Evolutionary conservation across 495 filamentous ascomycete species (phyloP), one percentile per base, ranked within the genome.

Genomic region (Aspergillus sclerotioniger): DNA sequence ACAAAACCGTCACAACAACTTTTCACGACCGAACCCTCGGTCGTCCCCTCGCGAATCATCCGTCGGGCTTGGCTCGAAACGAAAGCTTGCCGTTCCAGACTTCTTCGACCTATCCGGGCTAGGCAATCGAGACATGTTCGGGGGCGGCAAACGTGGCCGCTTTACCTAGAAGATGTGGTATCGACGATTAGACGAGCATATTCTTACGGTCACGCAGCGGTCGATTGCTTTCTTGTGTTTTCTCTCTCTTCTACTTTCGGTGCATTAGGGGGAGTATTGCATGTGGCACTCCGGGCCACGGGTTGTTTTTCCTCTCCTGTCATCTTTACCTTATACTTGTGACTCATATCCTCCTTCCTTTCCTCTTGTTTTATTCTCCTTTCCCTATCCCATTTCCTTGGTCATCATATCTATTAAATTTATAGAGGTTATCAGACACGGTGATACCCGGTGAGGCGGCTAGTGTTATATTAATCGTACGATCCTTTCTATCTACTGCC

Each of bases 101-200:
- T 87, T 92, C 58, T 96, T 95, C 61, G 90, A 94, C 60, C 70
- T 96, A n/a, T 84, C 83, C 6, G 82, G 80, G 41, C 60, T 90
- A 37, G 78, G 82, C 21, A 82, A 87, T 58, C 84, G 85, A 59
- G 90, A 92, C 62, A 70, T 80, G 54, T 81, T 81, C 67, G 86
- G 85, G 32, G 82, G 84, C 20, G 82, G 84, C 25, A 96, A 95
- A 78, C 78, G 91, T 56, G 84, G 84, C 49, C 80, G 89, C 60
- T 87, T 88, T 67, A 77, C 77, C 58, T 92, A 67, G 82, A 58
- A 62, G 58, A 67, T 66, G 71, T 63, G 64, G 63, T 60, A 60
- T 73, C 63, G 67, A 76, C 62, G 69, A 75, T 59, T 43, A 65
- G 69, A 76, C 69, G 75, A 76, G 65, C 54, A 54, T 63, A 69